Base-by-base conservation (phyloP, 2,329 filamentous ascomycete genomes). In the Verticillium longisporum region DNA sequence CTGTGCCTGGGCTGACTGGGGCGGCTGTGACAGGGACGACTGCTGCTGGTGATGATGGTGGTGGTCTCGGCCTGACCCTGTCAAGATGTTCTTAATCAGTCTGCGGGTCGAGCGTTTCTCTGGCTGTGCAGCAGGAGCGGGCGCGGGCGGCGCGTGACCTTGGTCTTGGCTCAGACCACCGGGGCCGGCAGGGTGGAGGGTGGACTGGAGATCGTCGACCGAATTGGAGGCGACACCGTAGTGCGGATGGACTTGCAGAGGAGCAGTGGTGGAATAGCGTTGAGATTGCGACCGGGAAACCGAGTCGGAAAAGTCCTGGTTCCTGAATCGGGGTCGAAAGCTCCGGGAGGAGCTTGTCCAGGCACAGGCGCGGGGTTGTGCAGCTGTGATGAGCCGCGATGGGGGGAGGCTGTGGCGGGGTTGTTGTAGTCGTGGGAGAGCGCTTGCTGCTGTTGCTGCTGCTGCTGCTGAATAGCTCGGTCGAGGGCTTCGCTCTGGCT, bases 51-150 rank as follows among this genome's bases (percentile, higher is more conserved):
- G 70, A 55, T 69, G 65, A 37, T 66, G 66, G 31, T 66, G 65
- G 68, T 67, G 68, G 69, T 72, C 71, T 56, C 76, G 76, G 18
- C 45, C 45, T n/a, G 45, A 53, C 65, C 78, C 75, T 61, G 75
- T 74, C 63, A 84, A 78, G 64, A 85, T 80, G 66, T 78, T 82
- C 72, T 80, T 84, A 71, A 85, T 78, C 63, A 84, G 72, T 67
- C 80, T 81, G 65, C 81, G 78, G 54, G 80, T 79, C 55, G 79
- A 82, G 63, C 80, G 79, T 68, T 81, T 81, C 62, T 60, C 58
- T 34, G 57, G 57, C n/a, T 56, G 53, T 45, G 58, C n/a, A 4
- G 21, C 73, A 59, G 72, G 71, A 55, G 70, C 61, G 57, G 73
- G 69, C 62, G 68, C 64, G 57, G 61, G 61, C 18, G 45, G 9